These are phyloP conservation scores for Dendryphion nanum DNA, from an alignment of 2,329 filamentous ascomycete species.

Conservation along the genomic window DNA sequence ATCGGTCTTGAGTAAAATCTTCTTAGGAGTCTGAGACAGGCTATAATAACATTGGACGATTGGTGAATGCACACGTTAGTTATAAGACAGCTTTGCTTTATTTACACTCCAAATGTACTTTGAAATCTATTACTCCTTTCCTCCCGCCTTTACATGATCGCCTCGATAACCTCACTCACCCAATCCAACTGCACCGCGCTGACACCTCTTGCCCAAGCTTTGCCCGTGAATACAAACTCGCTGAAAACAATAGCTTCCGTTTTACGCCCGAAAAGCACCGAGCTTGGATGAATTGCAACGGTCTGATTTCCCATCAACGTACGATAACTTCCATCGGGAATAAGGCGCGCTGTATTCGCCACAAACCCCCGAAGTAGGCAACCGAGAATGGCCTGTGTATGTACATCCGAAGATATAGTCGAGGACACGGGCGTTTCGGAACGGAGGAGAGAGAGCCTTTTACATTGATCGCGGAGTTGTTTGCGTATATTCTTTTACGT, in stretches of 20 bases:
- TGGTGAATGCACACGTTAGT: no score
- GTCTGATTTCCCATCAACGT: slow-evolving; percentile 61
- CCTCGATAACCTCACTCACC: slow-evolving; percentile 53
- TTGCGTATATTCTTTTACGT: slow-evolving; percentile 55
- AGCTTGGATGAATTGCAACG: slow-evolving; percentile 63
- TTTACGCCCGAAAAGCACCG: slow-evolving; percentile 56
- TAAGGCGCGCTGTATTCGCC: slow-evolving; percentile 59
- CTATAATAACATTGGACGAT: no score
- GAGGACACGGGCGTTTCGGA: slow-evolving; percentile 17
- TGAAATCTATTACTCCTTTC: no score
- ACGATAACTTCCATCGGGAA: slow-evolving; percentile 61
- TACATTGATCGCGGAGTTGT: slow-evolving; percentile 58
- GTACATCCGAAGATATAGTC: slow-evolving; percentile 38
- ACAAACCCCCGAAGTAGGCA: slow-evolving; percentile 60
- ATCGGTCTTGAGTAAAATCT: no score
- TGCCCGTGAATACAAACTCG: slow-evolving; percentile 65
- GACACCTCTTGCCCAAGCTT: slow-evolving; percentile 61
- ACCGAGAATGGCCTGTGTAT: slow-evolving; percentile 53
- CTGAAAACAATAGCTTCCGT: slow-evolving; percentile 64
- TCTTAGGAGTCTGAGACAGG: no score
- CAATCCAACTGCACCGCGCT: slow-evolving; percentile 63
- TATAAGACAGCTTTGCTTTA: no score
- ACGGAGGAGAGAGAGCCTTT: slow-evolving; percentile 42
- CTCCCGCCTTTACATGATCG: slow-evolving; percentile 21
- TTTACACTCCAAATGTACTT: no score